Conservation (phyloP, 192 early-diverging fungal genomes). For the Coemansia sp. region DNA sequence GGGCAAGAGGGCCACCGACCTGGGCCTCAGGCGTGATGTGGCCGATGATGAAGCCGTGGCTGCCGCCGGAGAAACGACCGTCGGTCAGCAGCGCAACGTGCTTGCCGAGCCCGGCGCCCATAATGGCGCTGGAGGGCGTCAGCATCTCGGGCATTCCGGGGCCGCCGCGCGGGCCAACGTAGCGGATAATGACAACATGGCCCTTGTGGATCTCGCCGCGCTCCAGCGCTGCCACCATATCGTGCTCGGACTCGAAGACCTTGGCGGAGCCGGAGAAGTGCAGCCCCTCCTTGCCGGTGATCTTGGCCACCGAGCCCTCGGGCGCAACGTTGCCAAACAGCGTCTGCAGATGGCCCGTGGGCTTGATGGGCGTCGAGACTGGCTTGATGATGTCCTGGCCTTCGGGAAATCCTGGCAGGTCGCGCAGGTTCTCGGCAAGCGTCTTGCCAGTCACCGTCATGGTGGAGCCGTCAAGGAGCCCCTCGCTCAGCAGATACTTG, state of each 20-base stretch:
- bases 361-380: conserved; percentile 85
- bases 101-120: conserved; percentile 98
- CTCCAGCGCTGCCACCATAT: conserved; percentile 89
- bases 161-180: conserved; percentile 97
- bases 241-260: conserved; percentile 91
- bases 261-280: conserved; percentile 83
- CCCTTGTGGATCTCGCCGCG: conserved; percentile 87
- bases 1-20: conserved; percentile 92
- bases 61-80: conserved; percentile 97
- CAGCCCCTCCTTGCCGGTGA: conserved; percentile 99
- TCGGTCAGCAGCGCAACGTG: conserved; percentile 97
- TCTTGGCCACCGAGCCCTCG: conserved; percentile 96
- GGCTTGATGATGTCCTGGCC: conserved; percentile 88
- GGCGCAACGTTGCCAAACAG: conserved; percentile 93
- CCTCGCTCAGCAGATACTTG: conserved; percentile 89
- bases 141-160: conserved; percentile 99
- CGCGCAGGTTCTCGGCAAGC: conserved; percentile 85
- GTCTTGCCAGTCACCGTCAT: conserved; percentile 99
- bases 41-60: conserved; percentile 99
- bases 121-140: conserved; percentile 95
- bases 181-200: conserved; percentile 90
- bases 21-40: conserved; percentile 99
- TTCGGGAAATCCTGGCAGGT: conserved; percentile 68
- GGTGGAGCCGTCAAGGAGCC: conserved; percentile 80
- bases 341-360: conserved; percentile 92